phyloP scores from a whole-genome alignment of 2,329 filamentous ascomycete species.

The Colletotrichum caudatum region DNA sequence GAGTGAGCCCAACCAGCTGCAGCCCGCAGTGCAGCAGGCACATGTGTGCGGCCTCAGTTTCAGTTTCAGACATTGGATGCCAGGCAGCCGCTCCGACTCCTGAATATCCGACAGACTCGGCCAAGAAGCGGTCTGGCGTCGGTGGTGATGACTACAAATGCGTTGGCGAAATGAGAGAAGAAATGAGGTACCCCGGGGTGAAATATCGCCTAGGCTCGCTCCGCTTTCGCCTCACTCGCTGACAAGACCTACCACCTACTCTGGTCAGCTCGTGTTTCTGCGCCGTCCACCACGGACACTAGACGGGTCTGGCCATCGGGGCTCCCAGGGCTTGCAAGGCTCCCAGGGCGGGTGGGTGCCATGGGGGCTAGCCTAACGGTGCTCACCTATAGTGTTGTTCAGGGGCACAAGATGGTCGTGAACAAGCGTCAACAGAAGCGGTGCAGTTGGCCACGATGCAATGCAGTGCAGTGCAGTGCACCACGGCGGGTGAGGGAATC shows the following conservation, averaged over 20 bases:
- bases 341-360: not conserved
- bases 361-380: not conserved
- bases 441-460: not conserved
- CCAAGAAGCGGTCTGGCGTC: constrained; percentile 28
- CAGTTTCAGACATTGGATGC: constrained; percentile 30
- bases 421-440: not conserved
- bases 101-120: constrained; percentile 27
- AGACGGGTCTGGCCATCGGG: constrained; percentile 33
- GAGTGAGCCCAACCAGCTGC: not conserved
- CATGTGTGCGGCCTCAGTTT: not conserved
- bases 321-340: not conserved
- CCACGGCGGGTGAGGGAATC: not conserved
- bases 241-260: constrained; percentile 19
- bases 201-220: constrained; percentile 28
- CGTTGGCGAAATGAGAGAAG: constrained; percentile 34
- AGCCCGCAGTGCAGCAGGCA: not conserved
- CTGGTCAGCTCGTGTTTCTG: constrained; percentile 9
- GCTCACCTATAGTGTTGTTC: not conserved
- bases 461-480: too few relatives aligned
- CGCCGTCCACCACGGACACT: constrained; percentile 12
- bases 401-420: not conserved
- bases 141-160: constrained; percentile 8
- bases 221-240: constrained; percentile 1
- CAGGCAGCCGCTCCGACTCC: constrained; percentile 16
- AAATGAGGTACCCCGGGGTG: not conserved